These are phyloP conservation scores for Spiromastix sp. DNA, from an alignment of 2,329 filamentous ascomycete species.

Conservation along the genomic window DNA sequence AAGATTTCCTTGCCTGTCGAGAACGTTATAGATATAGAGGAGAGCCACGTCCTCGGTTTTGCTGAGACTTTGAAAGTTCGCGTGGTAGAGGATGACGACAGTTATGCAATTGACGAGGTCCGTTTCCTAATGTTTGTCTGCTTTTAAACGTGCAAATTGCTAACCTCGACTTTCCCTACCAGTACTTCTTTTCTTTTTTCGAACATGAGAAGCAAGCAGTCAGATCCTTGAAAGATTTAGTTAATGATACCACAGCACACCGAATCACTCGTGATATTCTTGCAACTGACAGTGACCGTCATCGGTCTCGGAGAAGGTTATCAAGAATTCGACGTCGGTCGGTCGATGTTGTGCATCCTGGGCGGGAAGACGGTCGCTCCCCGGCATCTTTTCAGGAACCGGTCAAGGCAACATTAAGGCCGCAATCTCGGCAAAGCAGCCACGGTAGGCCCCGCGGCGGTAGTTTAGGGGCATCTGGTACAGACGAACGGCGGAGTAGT, in stretches of 20 bases:
- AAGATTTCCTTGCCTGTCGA: conserved; percentile 86
- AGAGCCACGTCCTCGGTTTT: conserved; percentile 81
- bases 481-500: conserved; percentile 36
- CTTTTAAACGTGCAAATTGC: conserved; percentile 1
- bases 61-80: conserved; percentile 89
- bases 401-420: conserved; percentile 52
- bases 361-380: neutral
- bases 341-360: neutral
- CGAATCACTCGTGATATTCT: conserved; percentile 25
- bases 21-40: conserved; percentile 86
- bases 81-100: conserved; percentile 87
- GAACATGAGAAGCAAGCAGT: conserved; percentile 75
- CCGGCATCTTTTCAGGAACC: conserved; percentile 37
- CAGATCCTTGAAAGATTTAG: conserved; percentile 61
- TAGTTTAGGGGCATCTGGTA: conserved; percentile 17
- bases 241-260: conserved; percentile 52
- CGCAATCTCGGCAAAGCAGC: conserved; percentile 32
- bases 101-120: conserved; percentile 89
- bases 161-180: conserved; percentile 9
- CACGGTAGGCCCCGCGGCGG: conserved; percentile 5
- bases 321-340: conserved; percentile 2
- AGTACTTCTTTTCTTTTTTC: conserved; percentile 98
- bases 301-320: conserved; percentile 11
- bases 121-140: conserved; percentile 9
- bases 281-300: conserved; percentile 13